Evolutionary conservation across 768 basidiomycete species (phyloP).

Genomic region (Hygrophorus russula): DNA sequence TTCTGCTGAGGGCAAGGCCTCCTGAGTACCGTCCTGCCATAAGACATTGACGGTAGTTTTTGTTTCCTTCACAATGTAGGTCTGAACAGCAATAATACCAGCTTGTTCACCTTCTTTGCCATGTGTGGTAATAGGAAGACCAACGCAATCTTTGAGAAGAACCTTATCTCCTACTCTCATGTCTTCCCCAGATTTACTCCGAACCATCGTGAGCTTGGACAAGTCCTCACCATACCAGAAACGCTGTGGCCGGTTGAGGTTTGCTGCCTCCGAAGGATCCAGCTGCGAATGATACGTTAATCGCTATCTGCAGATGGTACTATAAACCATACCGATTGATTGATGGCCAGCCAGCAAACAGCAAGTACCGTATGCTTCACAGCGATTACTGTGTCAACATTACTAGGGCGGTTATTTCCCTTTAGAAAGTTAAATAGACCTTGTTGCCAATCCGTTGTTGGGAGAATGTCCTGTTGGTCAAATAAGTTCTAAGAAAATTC

Average conservation of each 20-base stretch:
- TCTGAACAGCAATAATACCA: constrained; percentile 39
- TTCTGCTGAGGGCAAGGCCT: constrained; percentile 47
- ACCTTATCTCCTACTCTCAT: constrained; percentile 71
- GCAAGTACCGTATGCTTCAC: constrained; percentile 72
- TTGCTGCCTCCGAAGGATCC: constrained; percentile 40
- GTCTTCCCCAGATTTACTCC: constrained; percentile 46
- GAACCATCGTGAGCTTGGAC: constrained; percentile 49
- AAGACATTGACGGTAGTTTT: constrained; percentile 58
- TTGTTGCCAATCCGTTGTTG: constrained; percentile 31
- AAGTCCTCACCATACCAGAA: constrained; percentile 69
- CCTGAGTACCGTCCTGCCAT: constrained; percentile 80
- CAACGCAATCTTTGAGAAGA: constrained; percentile 36
- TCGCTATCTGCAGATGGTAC: neutral
- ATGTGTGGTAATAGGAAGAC: constrained; percentile 49
- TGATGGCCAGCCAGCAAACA: constrained; percentile 79
- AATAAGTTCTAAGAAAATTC: constrained; percentile 4
- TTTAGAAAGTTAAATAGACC: constrained; percentile 35
- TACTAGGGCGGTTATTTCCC: constrained; percentile 29
- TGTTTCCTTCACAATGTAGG: constrained; percentile 59
- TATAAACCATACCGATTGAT: constrained; percentile 54
- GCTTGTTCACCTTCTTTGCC: constrained; percentile 35
- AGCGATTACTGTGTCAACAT: constrained; percentile 53
- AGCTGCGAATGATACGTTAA: constrained; percentile 33
- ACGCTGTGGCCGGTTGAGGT: constrained; percentile 52
- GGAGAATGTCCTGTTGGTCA: constrained; percentile 51